These are phyloP conservation scores for Ophiosphaerella narmari DNA, from an alignment of 2,329 filamentous ascomycete species.

Conservation along the genomic window DNA sequence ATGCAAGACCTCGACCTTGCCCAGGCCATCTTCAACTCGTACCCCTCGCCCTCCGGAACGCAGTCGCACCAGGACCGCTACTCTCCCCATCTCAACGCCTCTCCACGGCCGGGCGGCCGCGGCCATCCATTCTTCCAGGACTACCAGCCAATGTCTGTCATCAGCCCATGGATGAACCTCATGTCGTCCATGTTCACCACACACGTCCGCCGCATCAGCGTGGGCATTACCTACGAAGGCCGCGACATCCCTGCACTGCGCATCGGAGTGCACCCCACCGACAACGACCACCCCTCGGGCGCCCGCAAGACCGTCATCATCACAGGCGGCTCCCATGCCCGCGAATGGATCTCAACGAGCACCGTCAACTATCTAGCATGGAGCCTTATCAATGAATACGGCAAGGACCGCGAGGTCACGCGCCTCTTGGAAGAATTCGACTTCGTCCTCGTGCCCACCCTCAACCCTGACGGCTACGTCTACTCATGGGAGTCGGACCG, in stretches of 20 bases:
- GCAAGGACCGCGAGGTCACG: slow-evolving; percentile 71
- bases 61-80: slow-evolving; percentile 33
- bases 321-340: slow-evolving; percentile 84
- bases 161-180: slow-evolving; percentile 89
- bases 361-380: slow-evolving; percentile 92
- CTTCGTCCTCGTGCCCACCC: slow-evolving; percentile 81
- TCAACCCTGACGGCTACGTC: slow-evolving; percentile 93
- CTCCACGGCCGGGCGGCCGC: slow-evolving; percentile 53
- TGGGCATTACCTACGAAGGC: slow-evolving; percentile 87
- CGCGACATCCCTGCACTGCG: slow-evolving; percentile 82
- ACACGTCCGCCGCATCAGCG: slow-evolving; percentile 71
- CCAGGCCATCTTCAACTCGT: slow-evolving; percentile 76
- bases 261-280: slow-evolving; percentile 66
- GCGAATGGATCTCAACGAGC: slow-evolving; percentile 94
- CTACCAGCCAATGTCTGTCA: slow-evolving; percentile 85
- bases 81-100: slow-evolving; percentile 31
- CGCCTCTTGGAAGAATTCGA: slow-evolving; percentile 83
- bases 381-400: slow-evolving; percentile 82
- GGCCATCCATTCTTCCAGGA: slow-evolving; percentile 78
- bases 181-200: slow-evolving; percentile 88
- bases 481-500: slow-evolving; percentile 93
- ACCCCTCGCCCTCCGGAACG: slow-evolving; percentile 57
- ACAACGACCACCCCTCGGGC: slow-evolving; percentile 50
- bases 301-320: slow-evolving; percentile 79
- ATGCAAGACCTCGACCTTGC: slow-evolving; percentile 74